Percentiles rank a stretch among this genome's conserved stretches.
Conservation (phyloP, 257 asterid genomes). For the Solanum piurae region DNA sequence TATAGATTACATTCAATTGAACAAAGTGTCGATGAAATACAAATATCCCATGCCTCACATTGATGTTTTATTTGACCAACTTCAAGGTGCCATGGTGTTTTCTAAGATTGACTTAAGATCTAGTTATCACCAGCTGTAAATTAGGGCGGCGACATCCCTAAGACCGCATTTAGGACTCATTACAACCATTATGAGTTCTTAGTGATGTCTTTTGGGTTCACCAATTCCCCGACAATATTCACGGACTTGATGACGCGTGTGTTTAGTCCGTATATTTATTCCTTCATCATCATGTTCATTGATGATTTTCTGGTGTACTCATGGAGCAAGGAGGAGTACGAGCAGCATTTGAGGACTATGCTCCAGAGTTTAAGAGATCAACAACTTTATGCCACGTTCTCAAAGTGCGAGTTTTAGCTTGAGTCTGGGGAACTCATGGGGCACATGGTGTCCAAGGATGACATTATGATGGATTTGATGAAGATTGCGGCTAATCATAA, state of each 20-base stretch:
- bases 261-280: no score
- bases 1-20: no score
- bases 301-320: background rate
- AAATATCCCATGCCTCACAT: background rate
- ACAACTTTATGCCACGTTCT: background rate
- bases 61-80: background rate
- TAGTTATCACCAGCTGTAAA: background rate
- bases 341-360: background rate
- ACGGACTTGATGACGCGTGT: background rate
- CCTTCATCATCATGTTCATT: background rate
- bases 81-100: background rate
- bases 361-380: no score
- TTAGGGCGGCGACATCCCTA: background rate
- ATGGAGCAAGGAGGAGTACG: background rate
- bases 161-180: background rate
- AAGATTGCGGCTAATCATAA: background rate
- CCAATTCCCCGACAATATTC: background rate
- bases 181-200: background rate
- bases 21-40: background rate
- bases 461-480: background rate
- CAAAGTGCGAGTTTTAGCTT: background rate
- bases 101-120: background rate
- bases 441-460: background rate
- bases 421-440: background rate
- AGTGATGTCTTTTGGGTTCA: background rate